phyloP scores from a whole-genome alignment of 495 filamentous ascomycete species.

The Amorphotheca resinae region DNA sequence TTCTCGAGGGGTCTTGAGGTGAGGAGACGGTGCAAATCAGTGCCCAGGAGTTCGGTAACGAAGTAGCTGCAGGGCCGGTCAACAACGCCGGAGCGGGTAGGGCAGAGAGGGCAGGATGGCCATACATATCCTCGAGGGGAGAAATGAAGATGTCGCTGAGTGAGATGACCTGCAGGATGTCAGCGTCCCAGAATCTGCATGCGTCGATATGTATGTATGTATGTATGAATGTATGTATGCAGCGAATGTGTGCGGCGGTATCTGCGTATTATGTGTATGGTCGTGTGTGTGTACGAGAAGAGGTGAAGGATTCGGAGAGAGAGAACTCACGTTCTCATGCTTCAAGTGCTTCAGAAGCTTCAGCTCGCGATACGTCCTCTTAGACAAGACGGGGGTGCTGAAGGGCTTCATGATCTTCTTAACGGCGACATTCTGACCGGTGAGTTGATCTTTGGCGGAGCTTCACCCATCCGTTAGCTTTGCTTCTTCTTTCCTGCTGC shows the following conservation, averaged over 20 bases:
- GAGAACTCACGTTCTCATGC: conserved; percentile 91
- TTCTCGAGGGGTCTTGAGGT: conserved; percentile 95
- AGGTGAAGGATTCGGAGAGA: too few species aligned
- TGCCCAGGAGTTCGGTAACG: conserved; percentile 93
- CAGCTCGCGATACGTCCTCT: conserved; percentile 92
- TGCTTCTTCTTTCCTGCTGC: too few species aligned
- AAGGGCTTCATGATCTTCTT: conserved; percentile 99
- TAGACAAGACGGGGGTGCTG: conserved; percentile 92
- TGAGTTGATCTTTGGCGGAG: conserved; percentile 95
- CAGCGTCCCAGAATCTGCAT: conserved; percentile 3
- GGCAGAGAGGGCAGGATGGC: conserved; percentile 3
- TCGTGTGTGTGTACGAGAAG: too few species aligned
- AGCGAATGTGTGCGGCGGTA: too few species aligned
- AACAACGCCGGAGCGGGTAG: conserved; percentile 21
- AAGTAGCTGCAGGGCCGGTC: conserved; percentile 66
- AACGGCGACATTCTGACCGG: conserved; percentile 85
- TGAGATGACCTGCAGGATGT: conserved; percentile 67
- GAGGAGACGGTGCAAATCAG: conserved; percentile 88
- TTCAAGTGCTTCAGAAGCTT: conserved; percentile 94
- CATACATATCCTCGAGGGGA: conserved; percentile 94
- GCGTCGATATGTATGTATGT: too few species aligned
- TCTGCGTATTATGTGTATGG: too few species aligned
- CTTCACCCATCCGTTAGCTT: conserved; percentile 31
- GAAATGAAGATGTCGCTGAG: conserved; percentile 99
- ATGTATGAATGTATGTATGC: too few species aligned